Base-by-base conservation (phyloP, 2,329 filamentous ascomycete species). In the Colletotrichum orchidophilum region DNA sequence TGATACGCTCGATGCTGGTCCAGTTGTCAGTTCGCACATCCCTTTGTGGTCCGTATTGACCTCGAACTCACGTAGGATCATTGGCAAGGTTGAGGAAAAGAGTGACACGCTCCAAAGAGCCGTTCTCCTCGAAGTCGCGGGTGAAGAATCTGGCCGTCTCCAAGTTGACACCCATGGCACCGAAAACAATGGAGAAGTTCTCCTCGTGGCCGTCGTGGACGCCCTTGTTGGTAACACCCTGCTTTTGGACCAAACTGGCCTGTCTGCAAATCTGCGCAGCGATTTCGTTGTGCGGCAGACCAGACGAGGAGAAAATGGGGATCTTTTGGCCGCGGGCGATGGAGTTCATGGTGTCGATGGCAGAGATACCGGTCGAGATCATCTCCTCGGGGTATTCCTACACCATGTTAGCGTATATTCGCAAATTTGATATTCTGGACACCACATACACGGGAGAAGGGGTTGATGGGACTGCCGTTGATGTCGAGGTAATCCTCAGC, bases 101-200 rank as follows among this genome's bases (percentile, higher is more conserved):
- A 8, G 97, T 98, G 77, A 94, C 92, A 85, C 96, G 94, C 87
- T 98, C 96, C 92, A 99, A 91, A 85, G 94, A 97, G 77, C 97
- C 97, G 84, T 99, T 99, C 89, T 99, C 95, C 84, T 99, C 96
- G 80, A 99, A 99, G 80, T 99, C 96, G 75, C 94, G 91, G 46
- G 96, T 98, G 87, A 99, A 99, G 90, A 99, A 99, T 78, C 96
- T 93, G 78, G 93, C 94, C 35, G 96, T 99, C 83, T 99, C 96
- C 92, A 99, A 91, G 87, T 99, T 99, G 77, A 99, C 96, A 95
- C 96, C 96, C 96, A 99, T 99, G 80, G 96, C 96, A 80, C 94
- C 97, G 81, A 99, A 99, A 69, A 99, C 96, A 79, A 99, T 99
- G 72, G 95, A 98, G 89, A 99, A 99, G 87, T 99, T 99, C 80